Evolutionary conservation across 1,284 basidiomycete genomes (phyloP), one percentile per base, ranked within the genome.

Genomic region (Sanghuangporus weigelae): DNA sequence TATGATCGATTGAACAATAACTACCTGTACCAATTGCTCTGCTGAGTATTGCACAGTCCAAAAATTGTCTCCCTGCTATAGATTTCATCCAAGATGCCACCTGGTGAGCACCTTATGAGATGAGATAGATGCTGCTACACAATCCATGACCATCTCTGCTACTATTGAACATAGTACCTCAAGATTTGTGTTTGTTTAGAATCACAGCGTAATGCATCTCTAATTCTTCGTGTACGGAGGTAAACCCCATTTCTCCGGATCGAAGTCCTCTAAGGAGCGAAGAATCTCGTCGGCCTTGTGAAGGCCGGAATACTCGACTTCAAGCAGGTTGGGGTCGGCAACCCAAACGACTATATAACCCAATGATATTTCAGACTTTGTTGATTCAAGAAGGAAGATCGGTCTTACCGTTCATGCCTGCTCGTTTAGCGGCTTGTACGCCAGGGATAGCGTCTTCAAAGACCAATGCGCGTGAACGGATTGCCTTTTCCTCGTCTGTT

Each of bases 371-470:
- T 61, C 42, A n/a, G 53, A 63, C 51, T 60, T 21, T 3, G n/a
- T 16, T 46, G 44, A 11, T 7, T 14, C 16, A n/a, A 19, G 16
- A n/a, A n/a, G n/a, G n/a, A 19, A 1, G 16, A 46, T 46, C 7
- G 26, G n/a, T 73, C 82, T 39, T 63, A 91, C 91, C 90, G 60
- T 83, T 81, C 90, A 93, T 93, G 19, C 88, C 89, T 1, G 90
- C 90, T 63, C 87, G 78, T 72, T 89, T 89, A 10, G 85, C 90
- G 16, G 90, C 89, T 68, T 88, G 83, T 68, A 92, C 77, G 0
- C 90, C 90, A 3, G 81, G 82, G 54, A 90, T 74, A 7, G 84
- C 84, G 72, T 93, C 90, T 74, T 93, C 90, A 67, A 93, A 89
- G 2, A 93, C 84, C 0, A 93, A 76, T 0, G 88, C 90, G 66